Percentiles rank a stretch among this genome's conserved stretches.
Conservation (phyloP, 768 basidiomycete species). For the Leccinum subgranulosum region DNA sequence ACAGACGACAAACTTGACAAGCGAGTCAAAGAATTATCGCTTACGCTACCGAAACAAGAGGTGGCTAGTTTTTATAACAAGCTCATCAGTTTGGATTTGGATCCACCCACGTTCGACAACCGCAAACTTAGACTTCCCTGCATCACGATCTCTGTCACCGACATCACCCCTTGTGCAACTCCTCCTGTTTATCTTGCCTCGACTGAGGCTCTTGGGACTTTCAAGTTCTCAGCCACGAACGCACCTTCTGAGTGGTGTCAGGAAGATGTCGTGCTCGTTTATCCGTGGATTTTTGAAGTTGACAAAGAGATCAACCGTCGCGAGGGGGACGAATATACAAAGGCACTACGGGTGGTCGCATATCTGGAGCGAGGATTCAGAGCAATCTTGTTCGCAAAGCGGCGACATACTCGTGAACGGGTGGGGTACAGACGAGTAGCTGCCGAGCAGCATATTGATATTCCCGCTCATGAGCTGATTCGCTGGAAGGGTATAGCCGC, state of each 20-base stretch:
- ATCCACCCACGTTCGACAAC: neutral
- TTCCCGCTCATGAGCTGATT: neutral
- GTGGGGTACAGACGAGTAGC: slow-evolving; percentile 19
- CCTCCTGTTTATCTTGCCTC: neutral
- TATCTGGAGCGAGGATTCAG: slow-evolving; percentile 9
- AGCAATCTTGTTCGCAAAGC: slow-evolving; percentile 7
- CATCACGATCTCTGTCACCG: slow-evolving; percentile 5
- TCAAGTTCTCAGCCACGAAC: neutral
- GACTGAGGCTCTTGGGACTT: slow-evolving; percentile 1
- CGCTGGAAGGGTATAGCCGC: neutral
- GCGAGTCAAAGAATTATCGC: neutral
- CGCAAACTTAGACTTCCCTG: slow-evolving; percentile 11
- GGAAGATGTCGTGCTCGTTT: slow-evolving; percentile 1
- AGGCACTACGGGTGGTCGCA: neutral
- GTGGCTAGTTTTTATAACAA: neutral
- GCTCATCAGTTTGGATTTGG: neutral
- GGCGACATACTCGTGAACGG: neutral
- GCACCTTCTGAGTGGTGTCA: neutral
- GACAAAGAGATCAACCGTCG: neutral
- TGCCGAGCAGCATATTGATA: neutral
- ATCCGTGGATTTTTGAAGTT: slow-evolving; percentile 12
- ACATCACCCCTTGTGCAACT: neutral
- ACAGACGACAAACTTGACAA: neutral
- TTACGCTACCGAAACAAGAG: neutral
- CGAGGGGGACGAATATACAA: neutral